phyloP scores from a whole-genome alignment of 192 early-diverging fungal genomes.

The Obelidium mucronatum region DNA sequence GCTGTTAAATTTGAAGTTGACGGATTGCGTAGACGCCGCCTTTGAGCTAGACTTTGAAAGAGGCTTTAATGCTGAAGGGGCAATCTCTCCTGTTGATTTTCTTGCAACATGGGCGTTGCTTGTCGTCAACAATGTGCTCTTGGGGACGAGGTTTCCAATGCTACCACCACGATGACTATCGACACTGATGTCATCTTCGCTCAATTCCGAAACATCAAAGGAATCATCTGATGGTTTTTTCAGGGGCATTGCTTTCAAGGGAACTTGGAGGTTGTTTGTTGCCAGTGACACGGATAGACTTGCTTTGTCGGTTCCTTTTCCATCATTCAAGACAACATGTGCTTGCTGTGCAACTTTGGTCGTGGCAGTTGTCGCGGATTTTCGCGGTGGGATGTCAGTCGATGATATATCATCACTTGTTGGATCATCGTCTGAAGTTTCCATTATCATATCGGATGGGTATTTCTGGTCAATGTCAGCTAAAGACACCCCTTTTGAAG shows the following conservation, averaged over 20 bases:
- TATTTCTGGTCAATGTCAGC: no score
- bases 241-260: background rate
- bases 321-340: background rate
- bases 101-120: background rate
- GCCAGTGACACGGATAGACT: background rate
- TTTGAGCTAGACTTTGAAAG: background rate
- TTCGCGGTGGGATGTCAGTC: background rate
- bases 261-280: background rate
- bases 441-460: background rate
- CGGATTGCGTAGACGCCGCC: conserved; percentile 15
- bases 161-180: background rate
- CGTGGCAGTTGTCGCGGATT: background rate
- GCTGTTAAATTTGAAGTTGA: conserved; percentile 14
- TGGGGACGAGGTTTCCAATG: no score
- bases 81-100: conserved; percentile 28
- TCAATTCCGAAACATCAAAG: conserved; percentile 39
- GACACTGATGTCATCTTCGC: conserved; percentile 10
- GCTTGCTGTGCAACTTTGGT: background rate
- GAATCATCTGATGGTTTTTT: conserved; percentile 38
- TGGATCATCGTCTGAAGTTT: background rate
- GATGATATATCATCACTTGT: background rate
- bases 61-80: conserved; percentile 24
- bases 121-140: background rate
- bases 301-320: background rate
- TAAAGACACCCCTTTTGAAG: no score